These are phyloP conservation scores for Didymella lethalis DNA, from an alignment of 2,329 filamentous ascomycete species.

Conservation along the genomic window DNA sequence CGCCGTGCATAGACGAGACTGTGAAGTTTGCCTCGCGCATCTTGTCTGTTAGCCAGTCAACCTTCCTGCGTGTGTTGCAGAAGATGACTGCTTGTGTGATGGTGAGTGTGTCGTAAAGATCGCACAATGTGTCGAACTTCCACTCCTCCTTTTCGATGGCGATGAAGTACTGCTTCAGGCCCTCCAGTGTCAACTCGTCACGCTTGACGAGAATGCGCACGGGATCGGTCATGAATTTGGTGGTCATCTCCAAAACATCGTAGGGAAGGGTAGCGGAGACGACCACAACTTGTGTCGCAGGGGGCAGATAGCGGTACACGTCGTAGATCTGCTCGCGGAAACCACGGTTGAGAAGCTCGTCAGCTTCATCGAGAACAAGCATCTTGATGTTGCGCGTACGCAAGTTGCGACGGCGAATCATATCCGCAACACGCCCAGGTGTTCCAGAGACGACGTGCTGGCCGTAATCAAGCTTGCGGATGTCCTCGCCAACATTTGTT, in stretches of 20 bases:
- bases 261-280: constrained; percentile 96
- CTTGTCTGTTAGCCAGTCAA: constrained; percentile 99
- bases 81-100: constrained; percentile 99
- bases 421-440: constrained; percentile 91
- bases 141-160: constrained; percentile 99
- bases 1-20: constrained; percentile 97
- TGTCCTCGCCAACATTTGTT: constrained; percentile 97
- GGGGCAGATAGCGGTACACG: constrained; percentile 95
- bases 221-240: constrained; percentile 99
- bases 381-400: constrained; percentile 80
- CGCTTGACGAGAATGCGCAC: constrained; percentile 97
- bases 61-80: constrained; percentile 98
- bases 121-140: constrained; percentile 99
- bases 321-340: constrained; percentile 99
- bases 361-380: constrained; percentile 78
- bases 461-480: constrained; percentile 95
- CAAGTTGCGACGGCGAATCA: constrained; percentile 77
- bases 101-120: constrained; percentile 97
- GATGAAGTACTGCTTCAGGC: constrained; percentile 98
- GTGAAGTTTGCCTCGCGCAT: constrained; percentile 99
- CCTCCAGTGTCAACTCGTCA: constrained; percentile 97
- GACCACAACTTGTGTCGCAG: constrained; percentile 97
- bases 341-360: constrained; percentile 86
- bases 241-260: constrained; percentile 98
- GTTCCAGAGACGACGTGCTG: constrained; percentile 98